Conservation (phyloP, 257 asterid species). For the Penstemon barbatus region DNA sequence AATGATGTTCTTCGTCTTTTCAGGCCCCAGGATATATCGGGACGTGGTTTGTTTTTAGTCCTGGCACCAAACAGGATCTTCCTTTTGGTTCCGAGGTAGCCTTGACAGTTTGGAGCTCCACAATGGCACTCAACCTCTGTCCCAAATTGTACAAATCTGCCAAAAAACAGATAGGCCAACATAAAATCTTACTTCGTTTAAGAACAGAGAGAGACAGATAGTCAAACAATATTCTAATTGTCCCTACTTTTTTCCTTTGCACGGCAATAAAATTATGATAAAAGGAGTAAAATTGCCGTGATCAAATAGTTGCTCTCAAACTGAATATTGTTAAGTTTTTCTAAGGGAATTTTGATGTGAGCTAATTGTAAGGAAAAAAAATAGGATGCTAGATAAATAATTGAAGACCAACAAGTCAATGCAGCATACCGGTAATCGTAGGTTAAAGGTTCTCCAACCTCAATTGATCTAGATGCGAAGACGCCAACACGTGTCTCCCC, state of each 20-base stretch:
- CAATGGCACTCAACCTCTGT: slow-evolving; percentile 83
- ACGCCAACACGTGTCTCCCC: slow-evolving; percentile 90
- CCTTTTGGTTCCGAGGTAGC: slow-evolving; percentile 72
- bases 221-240: background rate
- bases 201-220: background rate
- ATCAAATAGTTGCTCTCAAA: background rate
- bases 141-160: slow-evolving; percentile 86
- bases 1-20: slow-evolving; percentile 69
- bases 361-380: background rate
- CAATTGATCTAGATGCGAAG: slow-evolving; percentile 72
- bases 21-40: slow-evolving; percentile 60
- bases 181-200: background rate
- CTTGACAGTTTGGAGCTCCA: slow-evolving; percentile 76
- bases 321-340: background rate
- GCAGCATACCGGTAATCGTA: slow-evolving; percentile 79
- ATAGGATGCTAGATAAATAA: background rate
- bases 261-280: slow-evolving; percentile 1
- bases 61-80: slow-evolving; percentile 38
- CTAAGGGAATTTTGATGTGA: background rate
- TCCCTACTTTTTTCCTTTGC: background rate
- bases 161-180: background rate
- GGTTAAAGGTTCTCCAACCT: slow-evolving; percentile 84
- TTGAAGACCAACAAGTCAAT: slow-evolving; percentile 9
- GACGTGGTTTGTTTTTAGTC: slow-evolving; percentile 25
- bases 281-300: background rate